These are phyloP conservation scores for Aspergillus felis DNA, from an alignment of 2,329 filamentous ascomycete genomes.

Conservation along the genomic window DNA sequence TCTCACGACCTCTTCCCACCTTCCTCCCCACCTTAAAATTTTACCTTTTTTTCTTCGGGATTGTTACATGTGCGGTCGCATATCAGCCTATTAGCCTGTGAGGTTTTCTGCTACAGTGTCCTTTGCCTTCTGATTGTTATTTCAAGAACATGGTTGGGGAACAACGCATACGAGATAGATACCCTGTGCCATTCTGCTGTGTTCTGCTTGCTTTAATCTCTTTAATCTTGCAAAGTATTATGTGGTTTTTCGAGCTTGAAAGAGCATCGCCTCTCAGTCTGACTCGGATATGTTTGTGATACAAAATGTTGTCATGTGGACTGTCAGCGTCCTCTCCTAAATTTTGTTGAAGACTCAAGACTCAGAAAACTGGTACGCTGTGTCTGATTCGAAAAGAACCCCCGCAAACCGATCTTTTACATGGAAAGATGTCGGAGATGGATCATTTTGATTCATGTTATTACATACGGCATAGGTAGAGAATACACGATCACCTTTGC, in stretches of 20 bases:
- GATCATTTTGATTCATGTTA: not conserved
- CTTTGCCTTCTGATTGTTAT: conserved; percentile 10
- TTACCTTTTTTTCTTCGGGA: conserved; percentile 2
- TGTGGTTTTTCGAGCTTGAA: not conserved
- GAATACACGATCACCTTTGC: not conserved
- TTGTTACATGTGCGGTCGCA: not conserved
- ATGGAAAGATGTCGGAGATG: not conserved
- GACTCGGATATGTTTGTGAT: not conserved
- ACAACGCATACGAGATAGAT: conserved; percentile 27
- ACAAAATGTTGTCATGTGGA: not conserved
- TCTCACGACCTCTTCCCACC: conserved; percentile 11
- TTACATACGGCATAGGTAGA: not conserved
- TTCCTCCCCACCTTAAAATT: conserved; percentile 8
- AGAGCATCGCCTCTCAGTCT: not conserved
- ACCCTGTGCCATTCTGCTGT: conserved; percentile 19
- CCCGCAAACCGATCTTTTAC: not conserved
- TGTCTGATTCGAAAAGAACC: not conserved
- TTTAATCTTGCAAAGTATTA: not conserved
- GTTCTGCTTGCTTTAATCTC: conserved; percentile 5
- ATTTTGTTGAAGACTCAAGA: not conserved
- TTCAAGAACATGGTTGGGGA: conserved; percentile 14
- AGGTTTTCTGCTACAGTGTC: conserved; percentile 6
- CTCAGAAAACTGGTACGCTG: not conserved
- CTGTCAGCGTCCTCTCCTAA: no score
- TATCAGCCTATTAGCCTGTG: not conserved